Base-by-base conservation (phyloP, 495 filamentous ascomycete species). In the Pseudomonodictys pantanalensis region DNA sequence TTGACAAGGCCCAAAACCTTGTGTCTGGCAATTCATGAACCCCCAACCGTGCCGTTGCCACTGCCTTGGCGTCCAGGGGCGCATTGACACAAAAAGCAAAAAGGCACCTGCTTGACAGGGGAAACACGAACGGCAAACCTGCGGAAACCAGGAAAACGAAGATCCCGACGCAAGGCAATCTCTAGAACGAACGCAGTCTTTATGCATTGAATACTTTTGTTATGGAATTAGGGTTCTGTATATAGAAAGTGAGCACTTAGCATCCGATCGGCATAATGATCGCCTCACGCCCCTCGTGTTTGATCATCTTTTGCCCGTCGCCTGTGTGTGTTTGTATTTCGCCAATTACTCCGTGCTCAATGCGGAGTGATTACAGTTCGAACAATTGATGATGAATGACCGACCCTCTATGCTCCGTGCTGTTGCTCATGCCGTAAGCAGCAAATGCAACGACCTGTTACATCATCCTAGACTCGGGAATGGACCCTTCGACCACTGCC, bases 401-500 rank as follows among this genome's bases (percentile, higher is more conserved):
- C 20, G 38, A 3, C 12, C 20, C 38, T 12, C 4, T 41, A 41
- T 41, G 38, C 38, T 41, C 38, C 15, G 20, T 15, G 38, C 38
- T 15, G 15, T 5, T 41, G 15, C 33, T n/a, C 33, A 38, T 38
- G 33, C n/a, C n/a, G 33, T 9, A 38, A 38, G 33, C n/a, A n/a
- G 12, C 38, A 15, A 41, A 41, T 15, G 38, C 38, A 41, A 41
- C 15, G 15, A 18, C 11, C 25, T 45, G 44, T 41, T 52, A 46
- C 44, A 48, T n/a, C n/a, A n/a, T 17, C 22, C 60, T 46, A 11
- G 60, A 52, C 24, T 69, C 67, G 3, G 64, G 67, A 28, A 69
- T 43, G 2, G 50, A 45, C 12, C 73, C 72, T 8, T 76, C 73
- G 3, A 72, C 68, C 0, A 70, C 69, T 10, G 70, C 67, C 26